Evolutionary conservation across 208 protist species (phyloP), one percentile per base, ranked within the genome.

Genomic region (Zelonia costaricensis): DNA sequence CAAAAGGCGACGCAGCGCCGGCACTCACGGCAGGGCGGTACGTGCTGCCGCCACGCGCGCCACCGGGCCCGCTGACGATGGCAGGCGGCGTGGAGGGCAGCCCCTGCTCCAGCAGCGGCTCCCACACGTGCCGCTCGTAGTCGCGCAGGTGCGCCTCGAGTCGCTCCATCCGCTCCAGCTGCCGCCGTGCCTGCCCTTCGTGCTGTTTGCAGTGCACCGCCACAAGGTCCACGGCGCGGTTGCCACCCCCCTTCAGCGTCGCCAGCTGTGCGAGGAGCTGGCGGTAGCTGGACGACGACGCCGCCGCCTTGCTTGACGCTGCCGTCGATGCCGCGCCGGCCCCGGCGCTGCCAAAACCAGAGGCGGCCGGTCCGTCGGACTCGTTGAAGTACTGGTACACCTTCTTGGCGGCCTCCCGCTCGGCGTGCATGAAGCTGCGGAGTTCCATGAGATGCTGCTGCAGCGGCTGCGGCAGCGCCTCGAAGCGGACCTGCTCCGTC

Each of bases 361-460:
- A 25, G 7, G n/a, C 39, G 1, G 59, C 31, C 10, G 18, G 33
- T 33, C 31, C 42, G 36, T 67, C 57, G 20, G 65, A 44, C 42
- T 91, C 82, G 23, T 87, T 79, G 20, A 94, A 57, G 54, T 84
- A 90, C 22, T 57, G 49, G 53, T 77, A 70, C 33, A 94, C 66
- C 62, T 70, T 75, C 38, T 76, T 75, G 30, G 68, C 63, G 12
- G 84, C 75, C 12, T 81, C 74, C 25, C 79, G 73, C 58, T 94
- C 88, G 35, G 67, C 62, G 51, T 88, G 61, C 64, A 88, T 86
- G 68, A 94, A 94, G 49, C 72, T 78, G 30, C 78, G 80, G 40
- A 94, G 62, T 43, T 89, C 85, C 49, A 88, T 80, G 23, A 94
- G 58, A 47, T 92, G 85, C 46, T 88, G 73, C 73, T 92, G 85